Conservation (phyloP, 257 asterid genomes). For the Fraxinus anomala region DNA sequence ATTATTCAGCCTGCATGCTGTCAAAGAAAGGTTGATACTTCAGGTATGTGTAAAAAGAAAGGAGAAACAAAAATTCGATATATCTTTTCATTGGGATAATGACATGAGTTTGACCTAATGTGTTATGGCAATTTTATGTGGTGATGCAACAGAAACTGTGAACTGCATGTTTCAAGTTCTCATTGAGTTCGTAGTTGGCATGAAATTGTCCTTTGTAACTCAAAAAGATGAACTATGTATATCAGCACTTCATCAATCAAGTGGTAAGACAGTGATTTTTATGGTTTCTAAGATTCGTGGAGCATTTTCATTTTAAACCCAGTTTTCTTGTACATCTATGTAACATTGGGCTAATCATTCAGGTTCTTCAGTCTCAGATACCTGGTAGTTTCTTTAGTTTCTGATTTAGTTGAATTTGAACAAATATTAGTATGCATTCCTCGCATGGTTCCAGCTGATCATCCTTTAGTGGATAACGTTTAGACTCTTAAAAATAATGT, state of each 20-base stretch:
- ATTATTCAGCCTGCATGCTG: conserved; percentile 73
- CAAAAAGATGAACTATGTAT: background rate
- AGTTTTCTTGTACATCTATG: background rate
- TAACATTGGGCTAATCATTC: background rate
- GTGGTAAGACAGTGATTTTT: background rate
- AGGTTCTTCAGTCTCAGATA: background rate
- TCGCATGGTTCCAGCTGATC: background rate
- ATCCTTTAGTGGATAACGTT: background rate
- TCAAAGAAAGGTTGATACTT: conserved; percentile 41
- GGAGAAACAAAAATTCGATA: background rate
- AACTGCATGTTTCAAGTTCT: conserved; percentile 9
- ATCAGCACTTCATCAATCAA: conserved; percentile 12
- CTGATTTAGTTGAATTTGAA: background rate
- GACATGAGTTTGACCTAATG: background rate
- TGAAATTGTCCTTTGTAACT: background rate
- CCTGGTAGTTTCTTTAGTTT: background rate
- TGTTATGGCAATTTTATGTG: background rate
- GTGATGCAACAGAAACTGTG: background rate
- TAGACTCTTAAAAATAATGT: background rate
- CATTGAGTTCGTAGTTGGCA: background rate
- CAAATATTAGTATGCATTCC: background rate
- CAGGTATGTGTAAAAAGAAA: conserved; percentile 52
- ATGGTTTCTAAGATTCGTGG: background rate
- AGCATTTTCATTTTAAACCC: background rate
- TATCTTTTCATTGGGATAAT: background rate